Evolutionary conservation across 139 green algal species (phyloP).

Genomic region (Chlamydomonas sphaeroides): DNA sequence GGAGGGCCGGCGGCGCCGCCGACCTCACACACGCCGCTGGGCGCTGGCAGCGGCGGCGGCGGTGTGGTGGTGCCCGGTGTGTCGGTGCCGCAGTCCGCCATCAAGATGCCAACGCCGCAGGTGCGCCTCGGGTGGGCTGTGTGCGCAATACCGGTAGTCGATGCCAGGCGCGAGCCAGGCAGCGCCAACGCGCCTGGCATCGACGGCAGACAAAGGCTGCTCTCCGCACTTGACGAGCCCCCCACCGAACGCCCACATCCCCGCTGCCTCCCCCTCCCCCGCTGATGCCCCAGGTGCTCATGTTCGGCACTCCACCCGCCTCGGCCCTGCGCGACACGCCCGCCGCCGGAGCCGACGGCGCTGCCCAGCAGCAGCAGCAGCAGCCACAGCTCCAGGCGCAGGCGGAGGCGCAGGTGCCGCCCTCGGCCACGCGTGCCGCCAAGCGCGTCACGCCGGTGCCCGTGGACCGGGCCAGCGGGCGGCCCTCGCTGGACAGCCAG

Average conservation of each 20-base stretch:
- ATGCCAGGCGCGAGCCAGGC: too few relatives aligned
- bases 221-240: too few relatives aligned
- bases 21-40: slow-evolving; percentile 5
- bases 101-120: slow-evolving; percentile 41
- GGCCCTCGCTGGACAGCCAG: neutral
- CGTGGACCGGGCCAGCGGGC: neutral
- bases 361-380: neutral
- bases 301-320: slow-evolving; percentile 22
- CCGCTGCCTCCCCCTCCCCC: too few relatives aligned
- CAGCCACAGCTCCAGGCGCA: too few relatives aligned
- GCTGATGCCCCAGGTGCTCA: slow-evolving; percentile 32
- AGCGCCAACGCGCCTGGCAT: too few relatives aligned
- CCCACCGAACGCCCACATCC: too few relatives aligned
- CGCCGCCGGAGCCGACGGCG: neutral
- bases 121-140: too few relatives aligned
- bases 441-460: slow-evolving; percentile 9
- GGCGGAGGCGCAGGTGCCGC: neutral
- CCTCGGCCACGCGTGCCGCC: neutral
- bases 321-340: too few relatives aligned
- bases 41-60: neutral
- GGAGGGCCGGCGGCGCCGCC: neutral
- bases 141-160: too few relatives aligned
- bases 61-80: neutral
- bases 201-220: too few relatives aligned
- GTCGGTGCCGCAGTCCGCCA: neutral